Evolutionary conservation across 495 filamentous ascomycete species (phyloP).

Genomic region (Diplogelasinospora grovesii): DNA sequence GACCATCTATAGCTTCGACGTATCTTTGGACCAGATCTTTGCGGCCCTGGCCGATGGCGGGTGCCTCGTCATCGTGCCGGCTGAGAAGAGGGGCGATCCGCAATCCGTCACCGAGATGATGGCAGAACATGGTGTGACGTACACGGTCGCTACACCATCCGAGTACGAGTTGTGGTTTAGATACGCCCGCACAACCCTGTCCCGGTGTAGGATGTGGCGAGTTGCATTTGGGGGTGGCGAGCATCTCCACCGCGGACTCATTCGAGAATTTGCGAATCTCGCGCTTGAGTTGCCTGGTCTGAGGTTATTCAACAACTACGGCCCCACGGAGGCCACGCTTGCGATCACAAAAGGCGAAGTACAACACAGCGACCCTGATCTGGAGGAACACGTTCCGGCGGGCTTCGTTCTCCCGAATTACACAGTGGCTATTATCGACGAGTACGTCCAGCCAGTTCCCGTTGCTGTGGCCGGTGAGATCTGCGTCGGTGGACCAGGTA

Average conservation of each 20-base stretch:
- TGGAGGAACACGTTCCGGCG: background rate
- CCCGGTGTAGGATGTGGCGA: background rate
- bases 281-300: constrained; percentile 2
- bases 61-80: constrained; percentile 6
- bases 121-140: constrained; percentile 5
- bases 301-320: constrained; percentile 15
- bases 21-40: constrained; percentile 15
- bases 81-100: constrained; percentile 7
- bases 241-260: background rate
- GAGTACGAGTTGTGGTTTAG: constrained; percentile 9
- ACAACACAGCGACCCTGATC: background rate
- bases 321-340: constrained; percentile 14
- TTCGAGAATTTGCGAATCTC: constrained; percentile 1
- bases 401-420: constrained; percentile 26
- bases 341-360: background rate
- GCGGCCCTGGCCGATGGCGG: constrained; percentile 9
- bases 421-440: constrained; percentile 39
- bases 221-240: constrained; percentile 11
- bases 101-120: constrained; percentile 8
- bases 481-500: constrained; percentile 29
- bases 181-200: constrained; percentile 2
- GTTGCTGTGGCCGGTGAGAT: constrained; percentile 30
- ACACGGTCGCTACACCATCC: constrained; percentile 13
- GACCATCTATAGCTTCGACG: constrained; percentile 14
- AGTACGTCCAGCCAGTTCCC: constrained; percentile 31